phyloP scores from a whole-genome alignment of 805 yeast species.

The Starmerella floricola region DNA sequence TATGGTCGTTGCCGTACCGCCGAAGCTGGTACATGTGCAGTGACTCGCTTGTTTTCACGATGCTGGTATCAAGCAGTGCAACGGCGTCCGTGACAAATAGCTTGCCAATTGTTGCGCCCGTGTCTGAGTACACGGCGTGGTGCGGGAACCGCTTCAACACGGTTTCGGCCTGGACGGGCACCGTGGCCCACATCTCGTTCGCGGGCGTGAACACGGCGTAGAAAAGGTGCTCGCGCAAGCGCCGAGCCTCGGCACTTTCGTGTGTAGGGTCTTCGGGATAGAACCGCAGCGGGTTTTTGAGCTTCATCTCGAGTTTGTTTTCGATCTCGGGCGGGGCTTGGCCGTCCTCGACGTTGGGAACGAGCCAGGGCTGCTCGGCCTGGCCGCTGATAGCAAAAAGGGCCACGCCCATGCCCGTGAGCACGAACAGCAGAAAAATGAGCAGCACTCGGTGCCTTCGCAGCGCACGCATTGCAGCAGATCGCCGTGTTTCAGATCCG shows the following conservation, averaged over 20 bases:
- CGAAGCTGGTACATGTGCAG: conserved; percentile 24
- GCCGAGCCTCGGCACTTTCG: background rate
- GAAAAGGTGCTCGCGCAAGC: background rate
- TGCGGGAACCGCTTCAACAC: conserved; percentile 28
- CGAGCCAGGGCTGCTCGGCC: background rate
- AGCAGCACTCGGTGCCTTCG: too few relatives aligned
- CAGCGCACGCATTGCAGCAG: too few relatives aligned
- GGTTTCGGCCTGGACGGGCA: conserved; percentile 30
- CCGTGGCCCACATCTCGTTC: conserved; percentile 7
- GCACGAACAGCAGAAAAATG: too few relatives aligned
- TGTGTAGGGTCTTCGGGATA: background rate
- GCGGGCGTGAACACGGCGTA: conserved; percentile 4
- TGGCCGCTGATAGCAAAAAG: background rate
- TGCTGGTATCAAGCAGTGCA: conserved; percentile 19
- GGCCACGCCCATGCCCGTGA: too few relatives aligned
- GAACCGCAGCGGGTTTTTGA: conserved; percentile 5
- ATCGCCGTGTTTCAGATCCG: too few relatives aligned
- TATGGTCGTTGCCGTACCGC: conserved; percentile 20
- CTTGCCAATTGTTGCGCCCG: conserved; percentile 26
- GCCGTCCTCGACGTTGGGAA: conserved; percentile 2
- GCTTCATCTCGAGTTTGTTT: background rate
- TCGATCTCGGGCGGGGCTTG: background rate
- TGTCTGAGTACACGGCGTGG: conserved; percentile 29
- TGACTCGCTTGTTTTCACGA: conserved; percentile 13
- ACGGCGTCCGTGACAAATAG: conserved; percentile 28